A percentile compares a stretch with the other conserved stretches of the same genome.
phyloP scores from a whole-genome alignment of 164 flowering plant genomes.

The Paratinospora sagittata region DNA sequence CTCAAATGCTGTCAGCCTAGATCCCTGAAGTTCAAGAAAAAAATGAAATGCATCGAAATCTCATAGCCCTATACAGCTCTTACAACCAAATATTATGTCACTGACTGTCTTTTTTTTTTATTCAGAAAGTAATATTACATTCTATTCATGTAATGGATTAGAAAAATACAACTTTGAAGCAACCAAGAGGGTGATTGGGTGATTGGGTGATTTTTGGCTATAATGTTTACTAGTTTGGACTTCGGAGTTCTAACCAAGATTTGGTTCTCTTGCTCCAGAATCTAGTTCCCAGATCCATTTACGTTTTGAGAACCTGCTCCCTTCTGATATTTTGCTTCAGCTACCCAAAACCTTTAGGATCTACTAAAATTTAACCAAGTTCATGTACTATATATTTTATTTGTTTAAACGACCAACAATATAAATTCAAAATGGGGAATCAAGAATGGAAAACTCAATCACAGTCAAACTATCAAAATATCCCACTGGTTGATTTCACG shows the following conservation, averaged over 20 bases:
- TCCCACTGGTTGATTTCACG: background rate
- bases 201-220: background rate
- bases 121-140: no score
- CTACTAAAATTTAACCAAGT: background rate
- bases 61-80: background rate
- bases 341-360: background rate
- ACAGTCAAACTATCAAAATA: background rate
- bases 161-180: background rate
- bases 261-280: background rate
- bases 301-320: background rate
- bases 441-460: background rate
- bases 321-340: background rate
- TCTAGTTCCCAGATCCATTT: background rate
- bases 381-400: background rate
- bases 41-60: background rate
- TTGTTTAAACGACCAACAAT: background rate
- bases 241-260: background rate
- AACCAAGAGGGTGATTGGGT: no score
- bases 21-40: constrained; percentile 56
- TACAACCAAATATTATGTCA: background rate
- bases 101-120: background rate
- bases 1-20: constrained; percentile 94
- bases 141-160: no score
- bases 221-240: background rate
- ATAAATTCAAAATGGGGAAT: background rate